Evolutionary conservation across 345 rosid species (phyloP).

Genomic region (Melastoma malabathricum): DNA sequence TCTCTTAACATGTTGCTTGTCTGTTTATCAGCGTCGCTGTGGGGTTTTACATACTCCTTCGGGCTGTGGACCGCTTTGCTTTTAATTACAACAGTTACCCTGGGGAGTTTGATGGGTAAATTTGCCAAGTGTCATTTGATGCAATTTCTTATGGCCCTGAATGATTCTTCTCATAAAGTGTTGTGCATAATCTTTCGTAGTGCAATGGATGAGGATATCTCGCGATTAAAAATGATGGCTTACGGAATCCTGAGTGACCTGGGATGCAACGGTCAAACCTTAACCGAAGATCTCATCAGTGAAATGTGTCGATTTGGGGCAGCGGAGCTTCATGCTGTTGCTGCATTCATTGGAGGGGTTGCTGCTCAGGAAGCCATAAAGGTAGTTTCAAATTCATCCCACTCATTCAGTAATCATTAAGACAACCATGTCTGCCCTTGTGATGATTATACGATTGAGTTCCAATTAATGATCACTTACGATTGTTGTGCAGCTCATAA

Average conservation of each 20-base stretch:
- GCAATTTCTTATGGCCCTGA: too few species aligned
- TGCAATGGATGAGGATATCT: constrained; percentile 81
- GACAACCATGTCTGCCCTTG: background rate
- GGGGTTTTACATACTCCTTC: constrained; percentile 79
- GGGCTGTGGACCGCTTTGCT: constrained; percentile 79
- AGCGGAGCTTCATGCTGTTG: constrained; percentile 89
- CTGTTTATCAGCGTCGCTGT: constrained; percentile 40
- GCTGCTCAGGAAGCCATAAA: constrained; percentile 93
- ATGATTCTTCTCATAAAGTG: too few species aligned
- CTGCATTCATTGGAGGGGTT: constrained; percentile 86
- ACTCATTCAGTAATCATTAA: background rate
- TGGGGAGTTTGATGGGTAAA: constrained; percentile 89
- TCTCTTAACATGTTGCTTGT: background rate
- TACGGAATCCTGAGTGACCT: constrained; percentile 54
- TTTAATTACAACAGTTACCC: constrained; percentile 87
- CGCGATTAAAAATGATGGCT: constrained; percentile 63
- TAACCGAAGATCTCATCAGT: constrained; percentile 80
- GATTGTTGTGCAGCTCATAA: constrained; percentile 47
- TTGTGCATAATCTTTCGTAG: constrained; percentile 18
- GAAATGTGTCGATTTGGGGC: constrained; percentile 98
- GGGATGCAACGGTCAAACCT: constrained; percentile 71
- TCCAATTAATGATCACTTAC: background rate
- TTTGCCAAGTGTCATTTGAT: constrained; percentile 1
- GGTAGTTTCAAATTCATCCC: constrained; percentile 24
- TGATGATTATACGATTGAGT: background rate